These are phyloP conservation scores for Candida ficus DNA, from an alignment of 805 yeast species.

Conservation along the genomic window DNA sequence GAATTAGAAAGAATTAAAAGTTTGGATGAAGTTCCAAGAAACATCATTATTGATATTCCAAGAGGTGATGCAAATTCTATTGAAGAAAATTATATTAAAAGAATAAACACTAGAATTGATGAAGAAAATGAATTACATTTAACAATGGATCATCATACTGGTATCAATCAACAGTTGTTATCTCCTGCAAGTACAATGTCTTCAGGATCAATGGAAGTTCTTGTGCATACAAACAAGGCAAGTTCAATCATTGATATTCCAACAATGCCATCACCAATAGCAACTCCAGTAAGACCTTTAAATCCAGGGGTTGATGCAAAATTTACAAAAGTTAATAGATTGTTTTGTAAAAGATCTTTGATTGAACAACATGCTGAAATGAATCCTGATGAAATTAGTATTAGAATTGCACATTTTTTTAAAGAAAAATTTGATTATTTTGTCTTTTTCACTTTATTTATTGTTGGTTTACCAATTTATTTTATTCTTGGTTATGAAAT, in stretches of 20 bases:
- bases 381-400: constrained; percentile 15
- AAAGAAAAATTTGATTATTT: constrained; percentile 51
- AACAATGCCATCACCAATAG: constrained; percentile 18
- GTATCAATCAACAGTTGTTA: too few species aligned
- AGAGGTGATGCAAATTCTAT: constrained; percentile 23
- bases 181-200: not conserved
- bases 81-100: constrained; percentile 16
- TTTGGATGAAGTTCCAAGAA: constrained; percentile 12
- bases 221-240: constrained; percentile 4
- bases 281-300: constrained; percentile 9
- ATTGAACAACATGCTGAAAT: constrained; percentile 11
- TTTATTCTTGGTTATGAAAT: constrained; percentile 50
- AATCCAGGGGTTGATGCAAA: constrained; percentile 14
- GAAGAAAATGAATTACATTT: constrained; percentile 3
- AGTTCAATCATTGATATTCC: constrained; percentile 4
- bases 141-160: not conserved
- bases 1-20: constrained; percentile 7
- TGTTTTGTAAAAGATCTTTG: constrained; percentile 19
- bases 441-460: constrained; percentile 40
- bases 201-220: not conserved
- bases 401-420: constrained; percentile 31
- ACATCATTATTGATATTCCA: constrained; percentile 18
- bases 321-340: constrained; percentile 11
- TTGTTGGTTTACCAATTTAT: constrained; percentile 57
- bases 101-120: constrained; percentile 6